A percentile compares a stretch with the other conserved stretches of the same genome.
Conservation (phyloP, 768 basidiomycete species). For the Tylopilus subfusipes region DNA sequence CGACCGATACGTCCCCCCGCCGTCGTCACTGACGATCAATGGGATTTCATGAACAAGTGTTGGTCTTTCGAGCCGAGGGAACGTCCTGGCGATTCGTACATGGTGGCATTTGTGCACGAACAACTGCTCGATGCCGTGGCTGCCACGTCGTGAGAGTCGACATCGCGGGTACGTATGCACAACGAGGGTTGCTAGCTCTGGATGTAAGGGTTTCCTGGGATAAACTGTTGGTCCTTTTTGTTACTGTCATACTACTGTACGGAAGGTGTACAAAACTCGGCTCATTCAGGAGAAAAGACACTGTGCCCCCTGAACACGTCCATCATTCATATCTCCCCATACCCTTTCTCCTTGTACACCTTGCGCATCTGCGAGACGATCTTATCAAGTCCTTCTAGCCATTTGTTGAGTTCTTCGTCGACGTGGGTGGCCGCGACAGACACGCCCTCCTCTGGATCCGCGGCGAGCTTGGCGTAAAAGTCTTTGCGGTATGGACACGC, state of each 20-base stretch:
- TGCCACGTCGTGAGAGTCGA: neutral
- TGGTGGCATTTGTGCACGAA: slow-evolving; percentile 21
- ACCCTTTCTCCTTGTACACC: slow-evolving; percentile 55
- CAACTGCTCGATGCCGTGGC: slow-evolving; percentile 10
- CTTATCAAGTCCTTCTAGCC: slow-evolving; percentile 56
- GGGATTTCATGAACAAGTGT: slow-evolving; percentile 22
- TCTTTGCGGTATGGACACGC: slow-evolving; percentile 58
- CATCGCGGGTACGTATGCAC: neutral
- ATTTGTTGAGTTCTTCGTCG: slow-evolving; percentile 49
- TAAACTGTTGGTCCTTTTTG: neutral
- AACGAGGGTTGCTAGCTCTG: neutral
- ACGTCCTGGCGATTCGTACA: slow-evolving; percentile 33
- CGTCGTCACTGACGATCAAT: slow-evolving; percentile 19
- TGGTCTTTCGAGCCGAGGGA: slow-evolving; percentile 27
- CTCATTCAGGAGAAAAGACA: neutral
- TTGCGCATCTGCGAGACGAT: slow-evolving; percentile 47
- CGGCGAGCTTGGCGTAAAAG: slow-evolving; percentile 60
- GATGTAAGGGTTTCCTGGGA: neutral
- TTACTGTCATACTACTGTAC: neutral
- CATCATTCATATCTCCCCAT: slow-evolving; percentile 38
- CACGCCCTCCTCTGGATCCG: slow-evolving; percentile 54
- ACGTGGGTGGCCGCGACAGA: slow-evolving; percentile 46
- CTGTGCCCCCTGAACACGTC: too few species aligned
- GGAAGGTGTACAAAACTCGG: neutral
- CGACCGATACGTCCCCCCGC: slow-evolving; percentile 11